Conservation (phyloP, 768 basidiomycete species). For the Trametes villosa region DNA sequence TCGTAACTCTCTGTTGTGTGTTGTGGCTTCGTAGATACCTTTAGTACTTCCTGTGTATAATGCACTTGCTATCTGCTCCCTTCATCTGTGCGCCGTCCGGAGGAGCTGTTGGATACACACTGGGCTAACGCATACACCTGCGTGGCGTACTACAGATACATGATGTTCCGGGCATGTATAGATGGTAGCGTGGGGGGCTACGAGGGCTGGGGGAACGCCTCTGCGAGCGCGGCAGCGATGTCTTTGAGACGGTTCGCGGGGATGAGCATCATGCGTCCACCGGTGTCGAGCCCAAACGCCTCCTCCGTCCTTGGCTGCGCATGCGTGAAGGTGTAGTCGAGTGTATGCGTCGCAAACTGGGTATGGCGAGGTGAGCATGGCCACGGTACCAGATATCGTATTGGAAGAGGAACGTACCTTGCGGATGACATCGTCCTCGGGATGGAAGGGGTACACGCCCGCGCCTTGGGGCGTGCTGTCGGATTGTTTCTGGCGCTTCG, state of each 20-base stretch:
- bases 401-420: conserved; percentile 51
- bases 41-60: conserved; percentile 23
- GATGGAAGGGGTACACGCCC: conserved; percentile 77
- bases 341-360: conserved; percentile 54
- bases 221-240: conserved; percentile 40
- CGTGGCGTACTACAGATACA: background rate
- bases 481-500: conserved; percentile 46
- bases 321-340: conserved; percentile 61
- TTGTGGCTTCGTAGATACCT: conserved; percentile 23
- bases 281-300: conserved; percentile 71
- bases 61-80: conserved; percentile 20
- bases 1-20: conserved; percentile 18
- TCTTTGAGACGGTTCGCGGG: conserved; percentile 46
- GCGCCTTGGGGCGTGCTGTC: conserved; percentile 35
- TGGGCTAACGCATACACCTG: background rate
- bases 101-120: background rate
- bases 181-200: conserved; percentile 8
- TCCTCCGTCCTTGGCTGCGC: conserved; percentile 61
- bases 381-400: background rate
- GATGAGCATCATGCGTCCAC: conserved; percentile 69
- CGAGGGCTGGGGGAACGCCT: conserved; percentile 31
- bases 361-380: background rate
- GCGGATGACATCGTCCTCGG: conserved; percentile 79
- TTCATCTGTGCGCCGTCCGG: no score
- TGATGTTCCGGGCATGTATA: background rate